Conservation (phyloP, 257 asterid species). For the Dorcoceras hygrometricum region DNA sequence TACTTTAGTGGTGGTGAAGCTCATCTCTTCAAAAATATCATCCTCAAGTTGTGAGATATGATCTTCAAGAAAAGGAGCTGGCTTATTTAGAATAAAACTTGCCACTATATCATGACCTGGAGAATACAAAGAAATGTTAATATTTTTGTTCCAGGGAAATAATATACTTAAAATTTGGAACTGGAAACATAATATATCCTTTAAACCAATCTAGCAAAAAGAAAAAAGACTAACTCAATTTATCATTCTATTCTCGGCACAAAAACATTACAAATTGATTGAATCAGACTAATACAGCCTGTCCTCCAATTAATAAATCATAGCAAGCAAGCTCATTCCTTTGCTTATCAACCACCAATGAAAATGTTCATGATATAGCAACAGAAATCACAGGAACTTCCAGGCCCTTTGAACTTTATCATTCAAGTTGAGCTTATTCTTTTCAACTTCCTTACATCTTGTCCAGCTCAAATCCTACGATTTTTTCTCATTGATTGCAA, state of each 20-base stretch:
- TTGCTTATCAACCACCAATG: no score
- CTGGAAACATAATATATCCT: background rate
- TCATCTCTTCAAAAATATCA: conserved; percentile 79
- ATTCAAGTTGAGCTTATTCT: background rate
- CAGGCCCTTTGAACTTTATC: background rate
- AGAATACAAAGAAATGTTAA: background rate
- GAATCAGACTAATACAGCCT: no score
- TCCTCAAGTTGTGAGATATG: conserved; percentile 55
- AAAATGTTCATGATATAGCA: background rate
- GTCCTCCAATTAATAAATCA: no score
- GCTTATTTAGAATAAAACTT: conserved; percentile 65
- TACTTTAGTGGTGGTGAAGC: conserved; percentile 79
- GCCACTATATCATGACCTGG: conserved; percentile 87
- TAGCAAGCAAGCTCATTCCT: background rate
- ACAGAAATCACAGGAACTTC: background rate
- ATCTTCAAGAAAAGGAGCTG: conserved; percentile 64
- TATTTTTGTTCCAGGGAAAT: background rate
- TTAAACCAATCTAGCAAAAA: background rate
- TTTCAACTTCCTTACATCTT: background rate
- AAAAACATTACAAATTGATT: background rate
- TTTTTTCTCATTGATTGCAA: background rate
- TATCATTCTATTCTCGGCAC: background rate
- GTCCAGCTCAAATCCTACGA: background rate
- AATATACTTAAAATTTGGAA: background rate
- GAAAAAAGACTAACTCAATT: background rate